phyloP scores from a whole-genome alignment of 352 stramenopile genomes.

The Thraustochytrium sp. region DNA sequence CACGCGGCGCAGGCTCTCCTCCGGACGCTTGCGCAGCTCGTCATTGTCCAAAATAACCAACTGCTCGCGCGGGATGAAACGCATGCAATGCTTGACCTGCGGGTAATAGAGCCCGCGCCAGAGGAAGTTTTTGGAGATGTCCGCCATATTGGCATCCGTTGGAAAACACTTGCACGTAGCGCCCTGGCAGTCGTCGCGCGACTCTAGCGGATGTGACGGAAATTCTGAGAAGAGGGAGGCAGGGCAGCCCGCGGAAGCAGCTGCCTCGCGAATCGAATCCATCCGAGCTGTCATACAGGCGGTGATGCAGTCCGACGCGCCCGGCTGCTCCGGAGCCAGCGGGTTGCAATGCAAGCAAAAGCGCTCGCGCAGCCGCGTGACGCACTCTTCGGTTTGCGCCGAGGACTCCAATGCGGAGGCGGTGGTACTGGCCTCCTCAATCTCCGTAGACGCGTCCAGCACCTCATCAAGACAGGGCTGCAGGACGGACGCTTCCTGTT shows the following conservation, averaged over 20 bases:
- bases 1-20: not conserved
- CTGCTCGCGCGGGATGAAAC: slow-evolving; percentile 14
- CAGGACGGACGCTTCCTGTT: not conserved
- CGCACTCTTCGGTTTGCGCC: not conserved
- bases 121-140: slow-evolving; percentile 41
- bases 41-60: slow-evolving; percentile 29
- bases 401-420: not conserved
- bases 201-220: not conserved
- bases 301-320: not conserved
- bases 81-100: not conserved
- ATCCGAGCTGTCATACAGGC: too few species aligned
- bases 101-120: slow-evolving; percentile 32
- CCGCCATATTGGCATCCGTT: not conserved
- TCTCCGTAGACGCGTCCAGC: too few species aligned
- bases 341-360: not conserved
- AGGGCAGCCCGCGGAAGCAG: too few species aligned
- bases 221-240: not conserved
- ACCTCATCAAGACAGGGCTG: not conserved
- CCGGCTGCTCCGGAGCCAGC: not conserved
- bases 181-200: not conserved
- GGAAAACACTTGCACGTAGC: not conserved
- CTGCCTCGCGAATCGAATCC: too few species aligned
- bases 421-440: not conserved
- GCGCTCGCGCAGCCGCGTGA: not conserved
- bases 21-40: not conserved